Base-by-base conservation (phyloP, 2,329 filamentous ascomycete genomes). In the Nemania diffusa region DNA sequence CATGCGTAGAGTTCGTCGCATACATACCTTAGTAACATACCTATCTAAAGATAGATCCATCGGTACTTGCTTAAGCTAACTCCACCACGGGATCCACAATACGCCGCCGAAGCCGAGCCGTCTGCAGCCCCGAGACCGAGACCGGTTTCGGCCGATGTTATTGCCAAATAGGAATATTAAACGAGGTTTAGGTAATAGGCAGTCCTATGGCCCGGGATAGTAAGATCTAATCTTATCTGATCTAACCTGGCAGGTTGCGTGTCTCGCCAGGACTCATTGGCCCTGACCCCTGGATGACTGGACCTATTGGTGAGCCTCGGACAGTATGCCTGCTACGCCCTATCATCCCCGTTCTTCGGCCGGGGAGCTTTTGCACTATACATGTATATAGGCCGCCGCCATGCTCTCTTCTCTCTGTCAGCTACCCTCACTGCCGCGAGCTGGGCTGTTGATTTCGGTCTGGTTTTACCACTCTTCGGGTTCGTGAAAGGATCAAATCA, bases 211-310 rank as follows among this genome's bases (percentile, higher is more conserved):
- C 34, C 61, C 15, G 29, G 52, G 53, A 55, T 58, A 8, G n/a
- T 52, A 5, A 57, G 62, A 68, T 73, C 70, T 75, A 72, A 75
- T 75, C 73, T 75, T 73, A 75, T 75, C 73, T 69, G 71, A 75
- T 75, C 71, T 64, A 69, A 68, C 24, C 51, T 37, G 34, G 63
- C 32, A 29, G 32, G 20, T 44, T 22, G 32, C 27, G 9, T 40
- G 44, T 51, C 24, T 13, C 42, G 29, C 32, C n/a, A 22, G 20
- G 46, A 63, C 34, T 20, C n/a, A 27, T 48, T 58, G 20, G 50
- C 26, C 27, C 52, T 56, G 7, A 11, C 15, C 50, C 51, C 53
- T 55, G n/a, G 42, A 58, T 17, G n/a, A 32, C 3, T 11, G 46
- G 50, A 29, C 2, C 3, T 13, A 24, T 7, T 13, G 13, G 24